Evolutionary conservation across 2,329 filamentous ascomycete genomes (phyloP).

Genomic region (Hysterium pulicare): DNA sequence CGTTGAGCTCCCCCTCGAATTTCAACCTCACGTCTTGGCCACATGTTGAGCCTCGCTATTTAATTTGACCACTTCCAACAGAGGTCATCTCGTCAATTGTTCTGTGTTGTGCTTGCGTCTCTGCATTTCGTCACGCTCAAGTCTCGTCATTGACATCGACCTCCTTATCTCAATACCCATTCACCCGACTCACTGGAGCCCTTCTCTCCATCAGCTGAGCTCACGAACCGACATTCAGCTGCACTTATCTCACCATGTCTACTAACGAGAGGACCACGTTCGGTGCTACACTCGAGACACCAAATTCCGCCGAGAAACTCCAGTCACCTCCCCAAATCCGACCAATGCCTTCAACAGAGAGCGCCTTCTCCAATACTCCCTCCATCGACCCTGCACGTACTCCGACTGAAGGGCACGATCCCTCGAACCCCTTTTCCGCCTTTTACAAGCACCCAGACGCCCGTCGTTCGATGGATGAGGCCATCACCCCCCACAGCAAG

Average conservation of each 20-base stretch:
- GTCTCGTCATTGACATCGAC: neutral
- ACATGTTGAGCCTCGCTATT: too few relatives aligned
- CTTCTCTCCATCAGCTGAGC: conserved; percentile 4
- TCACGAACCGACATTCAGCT: conserved; percentile 11
- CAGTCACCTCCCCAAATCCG: conserved; percentile 32
- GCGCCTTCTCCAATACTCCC: conserved; percentile 26
- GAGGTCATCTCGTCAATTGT: neutral
- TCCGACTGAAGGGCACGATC: conserved; percentile 28
- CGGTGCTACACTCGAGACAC: conserved; percentile 40
- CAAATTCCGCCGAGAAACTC: conserved; percentile 20
- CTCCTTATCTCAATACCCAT: neutral
- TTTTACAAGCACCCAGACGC: conserved; percentile 48
- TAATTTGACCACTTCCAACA: too few relatives aligned
- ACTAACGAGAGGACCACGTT: conserved; percentile 36
- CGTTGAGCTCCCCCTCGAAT: too few relatives aligned
- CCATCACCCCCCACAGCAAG: conserved; percentile 19
- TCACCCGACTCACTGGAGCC: neutral
- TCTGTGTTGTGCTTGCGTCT: neutral
- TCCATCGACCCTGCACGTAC: conserved; percentile 26
- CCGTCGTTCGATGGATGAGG: conserved; percentile 38
- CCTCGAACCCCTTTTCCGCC: conserved; percentile 42
- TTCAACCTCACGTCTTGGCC: too few relatives aligned
- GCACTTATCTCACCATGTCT: conserved; percentile 20
- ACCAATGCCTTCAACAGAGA: conserved; percentile 31
- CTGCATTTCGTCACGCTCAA: neutral